Conservation (phyloP, 2,329 filamentous ascomycete species). For the Thelonectria olida region DNA sequence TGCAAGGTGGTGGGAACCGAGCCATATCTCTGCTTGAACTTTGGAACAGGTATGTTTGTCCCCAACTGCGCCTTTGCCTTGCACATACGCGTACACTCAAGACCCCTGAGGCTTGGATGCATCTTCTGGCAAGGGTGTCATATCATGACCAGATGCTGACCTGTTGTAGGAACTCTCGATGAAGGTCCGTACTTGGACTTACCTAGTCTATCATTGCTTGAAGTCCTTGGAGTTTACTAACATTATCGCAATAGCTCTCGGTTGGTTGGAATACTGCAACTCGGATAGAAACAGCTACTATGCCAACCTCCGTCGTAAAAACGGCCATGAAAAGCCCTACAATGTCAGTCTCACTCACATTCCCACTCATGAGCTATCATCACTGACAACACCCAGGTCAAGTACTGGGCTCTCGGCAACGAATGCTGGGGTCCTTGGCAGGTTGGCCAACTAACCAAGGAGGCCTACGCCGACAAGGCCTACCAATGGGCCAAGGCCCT, state of each 20-base stretch:
- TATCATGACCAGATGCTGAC: conserved; percentile 12
- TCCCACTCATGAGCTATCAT: background rate
- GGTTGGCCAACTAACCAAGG: conserved; percentile 74
- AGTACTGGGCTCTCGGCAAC: conserved; percentile 89
- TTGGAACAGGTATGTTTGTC: conserved; percentile 72
- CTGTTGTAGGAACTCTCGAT: conserved; percentile 48
- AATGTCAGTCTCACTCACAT: conserved; percentile 49
- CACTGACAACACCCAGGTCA: conserved; percentile 63
- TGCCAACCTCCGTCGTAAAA: conserved; percentile 79
- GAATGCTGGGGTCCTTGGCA: conserved; percentile 75
- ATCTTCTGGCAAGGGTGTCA: no score
- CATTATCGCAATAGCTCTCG: conserved; percentile 59
- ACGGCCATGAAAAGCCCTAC: conserved; percentile 81
- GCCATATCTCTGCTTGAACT: conserved; percentile 83
- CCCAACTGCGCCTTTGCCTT: background rate
- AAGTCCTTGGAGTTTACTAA: background rate
- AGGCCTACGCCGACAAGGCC: conserved; percentile 74
- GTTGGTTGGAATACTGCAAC: conserved; percentile 90
- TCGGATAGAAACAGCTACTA: conserved; percentile 80
- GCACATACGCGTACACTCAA: background rate
- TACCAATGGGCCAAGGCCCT: conserved; percentile 78
- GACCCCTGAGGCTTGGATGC: background rate
- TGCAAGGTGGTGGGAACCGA: conserved; percentile 77
- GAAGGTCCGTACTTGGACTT: conserved; percentile 43
- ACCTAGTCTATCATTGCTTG: background rate